A percentile compares a stretch with the other conserved stretches of the same genome.
Conservation (phyloP, 2,329 filamentous ascomycete species). For the Sporothrix schenckii region DNA sequence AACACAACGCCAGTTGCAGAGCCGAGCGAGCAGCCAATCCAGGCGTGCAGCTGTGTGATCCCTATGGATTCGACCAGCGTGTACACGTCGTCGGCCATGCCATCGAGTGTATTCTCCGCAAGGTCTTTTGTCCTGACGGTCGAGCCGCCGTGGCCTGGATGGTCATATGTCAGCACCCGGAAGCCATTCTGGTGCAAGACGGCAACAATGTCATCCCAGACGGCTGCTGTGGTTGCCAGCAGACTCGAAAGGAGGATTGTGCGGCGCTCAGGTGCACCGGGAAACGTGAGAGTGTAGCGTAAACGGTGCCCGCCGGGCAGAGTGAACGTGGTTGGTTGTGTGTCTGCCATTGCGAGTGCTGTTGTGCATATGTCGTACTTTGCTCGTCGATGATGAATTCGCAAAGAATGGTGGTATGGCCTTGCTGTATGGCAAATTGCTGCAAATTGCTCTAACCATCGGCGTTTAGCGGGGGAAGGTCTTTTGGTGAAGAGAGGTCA, state of each 20-base stretch:
- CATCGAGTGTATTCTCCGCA: slow-evolving; percentile 46
- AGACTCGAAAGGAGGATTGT: slow-evolving; percentile 49
- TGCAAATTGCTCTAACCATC: background rate
- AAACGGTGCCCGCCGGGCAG: slow-evolving; percentile 31
- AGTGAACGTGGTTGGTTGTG: background rate
- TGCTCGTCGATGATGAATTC: background rate
- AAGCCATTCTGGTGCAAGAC: slow-evolving; percentile 45
- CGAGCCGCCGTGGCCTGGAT: slow-evolving; percentile 50
- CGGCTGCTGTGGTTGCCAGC: slow-evolving; percentile 43
- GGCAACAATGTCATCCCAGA: slow-evolving; percentile 48
- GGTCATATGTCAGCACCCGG: slow-evolving; percentile 48
- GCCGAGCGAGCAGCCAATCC: slow-evolving; percentile 53
- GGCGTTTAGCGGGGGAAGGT: background rate
- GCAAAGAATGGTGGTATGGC: background rate
- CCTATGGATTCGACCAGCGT: slow-evolving; percentile 42
- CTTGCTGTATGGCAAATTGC: no score
- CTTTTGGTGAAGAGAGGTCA: background rate
- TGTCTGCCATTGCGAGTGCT: background rate
- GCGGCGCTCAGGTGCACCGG: slow-evolving; percentile 34
- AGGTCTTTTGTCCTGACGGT: slow-evolving; percentile 40
- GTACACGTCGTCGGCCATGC: slow-evolving; percentile 46
- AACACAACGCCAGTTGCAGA: slow-evolving; percentile 48
- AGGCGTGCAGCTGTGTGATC: slow-evolving; percentile 43
- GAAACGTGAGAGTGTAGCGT: slow-evolving; percentile 27
- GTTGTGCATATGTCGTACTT: background rate